Percentiles rank a stretch among this genome's conserved stretches.
These are phyloP conservation scores for Leucoagaricus sp. DNA, from an alignment of 1,284 basidiomycete genomes.

Conservation along the genomic window DNA sequence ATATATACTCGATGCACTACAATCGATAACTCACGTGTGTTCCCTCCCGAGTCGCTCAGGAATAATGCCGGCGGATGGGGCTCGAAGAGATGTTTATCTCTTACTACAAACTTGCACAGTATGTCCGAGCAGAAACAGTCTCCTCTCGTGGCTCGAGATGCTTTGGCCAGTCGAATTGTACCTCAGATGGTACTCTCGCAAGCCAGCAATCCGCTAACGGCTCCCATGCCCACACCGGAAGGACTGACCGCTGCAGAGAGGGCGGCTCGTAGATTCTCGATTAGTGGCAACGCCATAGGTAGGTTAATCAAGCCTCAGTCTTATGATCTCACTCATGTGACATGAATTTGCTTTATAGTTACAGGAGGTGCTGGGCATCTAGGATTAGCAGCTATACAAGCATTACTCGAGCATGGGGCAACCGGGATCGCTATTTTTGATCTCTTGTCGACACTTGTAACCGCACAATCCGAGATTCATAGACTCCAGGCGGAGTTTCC, in stretches of 20 bases:
- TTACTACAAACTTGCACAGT: neutral
- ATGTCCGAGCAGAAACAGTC: slow-evolving; percentile 16
- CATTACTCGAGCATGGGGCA: slow-evolving; percentile 43
- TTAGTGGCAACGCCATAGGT: slow-evolving; percentile 44
- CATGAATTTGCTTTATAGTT: slow-evolving; percentile 31
- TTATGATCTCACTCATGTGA: neutral
- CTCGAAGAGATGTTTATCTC: neutral
- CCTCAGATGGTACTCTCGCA: slow-evolving; percentile 23
- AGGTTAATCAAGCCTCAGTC: slow-evolving; percentile 4
- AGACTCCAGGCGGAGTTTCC: slow-evolving; percentile 36
- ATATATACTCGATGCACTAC: no score
- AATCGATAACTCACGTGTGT: slow-evolving; percentile 8
- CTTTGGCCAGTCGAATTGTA: neutral
- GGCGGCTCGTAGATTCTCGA: slow-evolving; percentile 34
- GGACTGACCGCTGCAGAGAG: slow-evolving; percentile 27
- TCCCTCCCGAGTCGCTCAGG: neutral
- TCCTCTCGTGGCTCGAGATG: slow-evolving; percentile 3
- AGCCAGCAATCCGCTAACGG: slow-evolving; percentile 37
- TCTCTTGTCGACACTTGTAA: slow-evolving; percentile 24
- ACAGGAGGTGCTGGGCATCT: slow-evolving; percentile 44
- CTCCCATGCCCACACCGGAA: slow-evolving; percentile 24
- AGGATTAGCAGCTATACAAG: slow-evolving; percentile 35
- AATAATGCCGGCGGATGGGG: no score
- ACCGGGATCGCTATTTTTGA: slow-evolving; percentile 42
- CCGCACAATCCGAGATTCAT: slow-evolving; percentile 25